These are phyloP conservation scores for Austroboletus rostrupii DNA, from an alignment of 1,284 basidiomycete genomes.

Conservation along the genomic window DNA sequence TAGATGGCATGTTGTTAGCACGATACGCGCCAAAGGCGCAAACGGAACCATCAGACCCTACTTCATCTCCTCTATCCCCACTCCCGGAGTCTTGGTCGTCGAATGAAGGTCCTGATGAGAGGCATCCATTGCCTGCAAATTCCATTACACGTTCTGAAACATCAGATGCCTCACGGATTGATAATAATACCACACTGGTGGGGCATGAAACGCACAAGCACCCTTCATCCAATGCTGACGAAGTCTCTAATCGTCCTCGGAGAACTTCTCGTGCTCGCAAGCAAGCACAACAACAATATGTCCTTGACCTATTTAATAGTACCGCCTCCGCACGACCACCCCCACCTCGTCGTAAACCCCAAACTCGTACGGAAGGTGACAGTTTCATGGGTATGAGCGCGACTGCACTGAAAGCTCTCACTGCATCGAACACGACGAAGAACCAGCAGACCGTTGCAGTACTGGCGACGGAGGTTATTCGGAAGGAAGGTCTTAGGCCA, in stretches of 20 bases:
- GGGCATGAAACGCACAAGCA: neutral
- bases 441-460: constrained; percentile 61
- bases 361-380: constrained; percentile 37
- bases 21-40: constrained; percentile 23
- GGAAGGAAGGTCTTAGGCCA: constrained; percentile 67
- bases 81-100: constrained; percentile 30
- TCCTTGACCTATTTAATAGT: constrained; percentile 38
- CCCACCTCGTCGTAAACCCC: constrained; percentile 37
- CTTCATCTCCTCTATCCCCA: constrained; percentile 14
- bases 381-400: constrained; percentile 62
- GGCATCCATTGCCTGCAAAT: neutral
- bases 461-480: constrained; percentile 57
- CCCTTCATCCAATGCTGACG: neutral
- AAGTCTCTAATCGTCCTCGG: constrained; percentile 29
- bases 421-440: constrained; percentile 61
- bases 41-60: constrained; percentile 4
- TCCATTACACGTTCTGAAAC: neutral
- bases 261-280: constrained; percentile 55
- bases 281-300: constrained; percentile 33
- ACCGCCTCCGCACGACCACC: constrained; percentile 32
- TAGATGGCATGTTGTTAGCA: constrained; percentile 33
- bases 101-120: constrained; percentile 16
- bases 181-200: neutral
- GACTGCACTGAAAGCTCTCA: constrained; percentile 63
- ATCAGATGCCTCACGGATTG: constrained; percentile 1